These are phyloP conservation scores for Alternaria tenuissima DNA, from an alignment of 2,329 filamentous ascomycete genomes.

Conservation along the genomic window DNA sequence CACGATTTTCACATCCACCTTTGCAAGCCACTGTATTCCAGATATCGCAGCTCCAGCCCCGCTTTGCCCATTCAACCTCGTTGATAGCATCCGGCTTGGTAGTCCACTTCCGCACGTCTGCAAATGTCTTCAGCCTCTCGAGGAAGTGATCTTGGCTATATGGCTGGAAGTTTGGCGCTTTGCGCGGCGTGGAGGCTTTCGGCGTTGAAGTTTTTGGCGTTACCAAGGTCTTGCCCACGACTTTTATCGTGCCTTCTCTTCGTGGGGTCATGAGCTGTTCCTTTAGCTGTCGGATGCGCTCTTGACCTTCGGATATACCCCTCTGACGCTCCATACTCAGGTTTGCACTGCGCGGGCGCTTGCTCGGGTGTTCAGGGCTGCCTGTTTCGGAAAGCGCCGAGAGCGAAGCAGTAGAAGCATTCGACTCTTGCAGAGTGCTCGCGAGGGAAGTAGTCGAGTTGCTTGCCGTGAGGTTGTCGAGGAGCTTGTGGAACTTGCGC, in stretches of 20 bases:
- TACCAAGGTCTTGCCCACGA: conserved; percentile 37
- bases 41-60: conserved; percentile 82
- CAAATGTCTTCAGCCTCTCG: conserved; percentile 82
- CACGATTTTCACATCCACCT: conserved; percentile 81
- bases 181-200: conserved; percentile 39
- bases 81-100: conserved; percentile 85
- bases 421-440: conserved; percentile 48
- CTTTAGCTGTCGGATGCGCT: conserved; percentile 42
- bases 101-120: conserved; percentile 92
- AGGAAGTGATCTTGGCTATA: conserved; percentile 86
- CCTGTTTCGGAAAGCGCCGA: conserved; percentile 31
- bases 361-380: conserved; percentile 43
- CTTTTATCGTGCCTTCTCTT: conserved; percentile 41
- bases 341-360: conserved; percentile 47
- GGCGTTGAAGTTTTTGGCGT: conserved; percentile 36
- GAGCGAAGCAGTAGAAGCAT: conserved; percentile 43
- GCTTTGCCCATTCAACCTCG: conserved; percentile 93
- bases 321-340: conserved; percentile 38
- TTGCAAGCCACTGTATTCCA: conserved; percentile 81
- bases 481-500: conserved; percentile 78
- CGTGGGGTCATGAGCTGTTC: conserved; percentile 43
- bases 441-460: conserved; percentile 56
- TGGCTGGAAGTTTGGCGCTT: conserved; percentile 78
- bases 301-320: conserved; percentile 39
- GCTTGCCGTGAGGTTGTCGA: conserved; percentile 61